Base-by-base conservation (phyloP, 495 filamentous ascomycete genomes). In the Friedmanniomyces endolithicus region DNA sequence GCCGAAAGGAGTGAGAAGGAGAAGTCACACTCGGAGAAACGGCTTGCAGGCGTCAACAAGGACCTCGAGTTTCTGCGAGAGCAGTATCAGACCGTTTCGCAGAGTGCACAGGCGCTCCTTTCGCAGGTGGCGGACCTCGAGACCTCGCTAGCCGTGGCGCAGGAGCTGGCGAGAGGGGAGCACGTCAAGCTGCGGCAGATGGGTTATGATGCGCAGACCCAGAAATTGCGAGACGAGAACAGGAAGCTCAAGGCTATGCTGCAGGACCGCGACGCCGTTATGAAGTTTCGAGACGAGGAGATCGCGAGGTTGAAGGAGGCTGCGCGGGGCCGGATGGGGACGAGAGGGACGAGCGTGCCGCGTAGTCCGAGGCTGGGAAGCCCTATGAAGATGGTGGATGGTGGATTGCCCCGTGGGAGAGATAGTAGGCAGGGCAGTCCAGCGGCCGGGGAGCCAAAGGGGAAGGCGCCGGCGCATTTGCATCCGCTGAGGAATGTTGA, bases 271-370 rank as follows among this genome's bases (percentile, higher is more conserved):
- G 62, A 64, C 22, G 55, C 55, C 0, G 50, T 33, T 25, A 17
- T 64, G 12, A 52, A 52, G 52, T 37, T 58, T 11, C 51, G 56
- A 31, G 62, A 64, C 27, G 62, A 61, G 48, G 58, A 64, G 55
- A 55, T 64, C 35, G 46, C 54, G 39, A 27, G 23, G 55, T 19
- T 57, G 47, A 58, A 61, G 56, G 50, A 61, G 24, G 55, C 46
- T 19, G 49, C 49, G 16, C 27, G 49, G 19, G 61, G 58, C 11
- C 22, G 61, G 45, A 58, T 64, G 61, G 51, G 47, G 7, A 64
- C 61, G 25, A 33, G 61, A 24, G 61, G 40, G 7, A 52, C 58
- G n/a, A 64, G 62, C 33, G 58, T 55, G 47, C 54, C 62, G 11
- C 44, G 62, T 20, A 60, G 48, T 27, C 57, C 57, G 6, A 39